These are phyloP conservation scores for Tetrahymena borealis DNA, from an alignment of 73 alveolate genomes.

Conservation along the genomic window DNA sequence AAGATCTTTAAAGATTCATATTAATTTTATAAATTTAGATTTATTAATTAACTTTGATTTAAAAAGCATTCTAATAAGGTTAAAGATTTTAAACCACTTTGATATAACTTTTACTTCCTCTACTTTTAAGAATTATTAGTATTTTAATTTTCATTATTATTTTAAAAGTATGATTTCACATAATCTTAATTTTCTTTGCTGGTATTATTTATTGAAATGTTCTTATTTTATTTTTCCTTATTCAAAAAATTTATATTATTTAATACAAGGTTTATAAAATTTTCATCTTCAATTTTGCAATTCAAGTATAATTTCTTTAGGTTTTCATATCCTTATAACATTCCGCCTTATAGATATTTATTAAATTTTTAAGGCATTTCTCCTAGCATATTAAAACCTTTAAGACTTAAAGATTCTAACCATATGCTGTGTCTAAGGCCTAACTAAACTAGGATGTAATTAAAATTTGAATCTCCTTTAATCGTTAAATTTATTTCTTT, in stretches of 20 bases:
- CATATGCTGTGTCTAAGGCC: background rate
- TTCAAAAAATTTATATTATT: background rate
- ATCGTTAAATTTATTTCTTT: background rate
- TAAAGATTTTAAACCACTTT: background rate
- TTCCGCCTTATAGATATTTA: background rate
- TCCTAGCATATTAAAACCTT: background rate
- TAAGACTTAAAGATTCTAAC: background rate
- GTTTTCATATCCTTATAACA: background rate
- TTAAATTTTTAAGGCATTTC: background rate
- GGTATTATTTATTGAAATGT: no score
- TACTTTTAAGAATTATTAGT: background rate
- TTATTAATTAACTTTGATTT: background rate
- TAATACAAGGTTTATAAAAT: background rate
- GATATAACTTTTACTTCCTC: background rate
- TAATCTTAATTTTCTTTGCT: no score
- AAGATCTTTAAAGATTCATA: background rate
- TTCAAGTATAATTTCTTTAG: background rate
- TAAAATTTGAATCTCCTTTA: background rate
- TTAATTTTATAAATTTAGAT: background rate
- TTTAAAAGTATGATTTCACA: background rate
- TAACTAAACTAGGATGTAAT: background rate
- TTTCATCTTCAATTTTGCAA: background rate
- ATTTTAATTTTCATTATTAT: background rate
- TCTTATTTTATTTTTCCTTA: background rate
- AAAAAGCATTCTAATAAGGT: background rate